phyloP scores from a whole-genome alignment of 2,329 filamentous ascomycete genomes.

The Chrysosporium keratinophilum region DNA sequence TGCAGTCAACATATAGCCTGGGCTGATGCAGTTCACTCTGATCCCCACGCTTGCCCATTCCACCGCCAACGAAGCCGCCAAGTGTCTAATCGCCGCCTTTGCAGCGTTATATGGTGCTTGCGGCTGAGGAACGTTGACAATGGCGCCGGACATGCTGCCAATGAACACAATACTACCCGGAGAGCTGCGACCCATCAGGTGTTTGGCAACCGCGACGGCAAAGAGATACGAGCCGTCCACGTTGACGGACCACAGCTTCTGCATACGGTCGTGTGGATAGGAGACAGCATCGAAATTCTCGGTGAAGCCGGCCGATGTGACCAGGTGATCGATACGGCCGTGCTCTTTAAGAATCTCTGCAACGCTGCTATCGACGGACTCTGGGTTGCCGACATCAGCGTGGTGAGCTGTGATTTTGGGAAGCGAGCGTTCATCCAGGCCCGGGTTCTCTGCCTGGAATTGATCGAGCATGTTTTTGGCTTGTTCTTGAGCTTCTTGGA shows the following conservation, averaged over 20 bases:
- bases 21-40: constrained; percentile 88
- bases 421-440: constrained; percentile 53
- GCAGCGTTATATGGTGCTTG: constrained; percentile 88
- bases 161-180: constrained; percentile 86
- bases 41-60: constrained; percentile 87
- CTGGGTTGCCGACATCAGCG: constrained; percentile 71
- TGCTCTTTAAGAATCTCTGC: constrained; percentile 59
- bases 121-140: constrained; percentile 92
- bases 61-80: constrained; percentile 77
- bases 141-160: constrained; percentile 84
- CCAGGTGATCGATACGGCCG: constrained; percentile 77
- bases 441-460: constrained; percentile 71
- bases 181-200: constrained; percentile 71
- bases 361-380: constrained; percentile 66
- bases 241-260: constrained; percentile 90
- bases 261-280: constrained; percentile 82
- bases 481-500: constrained; percentile 72
- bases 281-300: constrained; percentile 89
- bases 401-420: constrained; percentile 85
- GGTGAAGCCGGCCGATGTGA: constrained; percentile 93
- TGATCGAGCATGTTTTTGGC: constrained; percentile 62
- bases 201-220: constrained; percentile 71
- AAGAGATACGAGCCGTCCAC: constrained; percentile 89
- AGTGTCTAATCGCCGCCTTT: constrained; percentile 83
- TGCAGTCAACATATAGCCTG: constrained; percentile 92